Conservation (phyloP, 1,284 basidiomycete species). For the Ustilago crameri region DNA sequence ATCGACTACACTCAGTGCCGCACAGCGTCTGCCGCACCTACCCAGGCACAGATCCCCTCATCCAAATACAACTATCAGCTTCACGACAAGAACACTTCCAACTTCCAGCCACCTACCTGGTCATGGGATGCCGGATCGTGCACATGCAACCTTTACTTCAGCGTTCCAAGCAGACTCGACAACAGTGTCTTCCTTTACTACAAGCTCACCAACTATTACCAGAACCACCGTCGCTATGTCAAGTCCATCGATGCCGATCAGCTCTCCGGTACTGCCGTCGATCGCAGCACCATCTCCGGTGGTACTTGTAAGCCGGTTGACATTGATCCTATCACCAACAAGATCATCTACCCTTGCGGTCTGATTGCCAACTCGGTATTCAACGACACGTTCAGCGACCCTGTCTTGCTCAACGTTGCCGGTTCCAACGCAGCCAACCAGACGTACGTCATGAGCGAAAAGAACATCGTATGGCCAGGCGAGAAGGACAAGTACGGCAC, state of each 20-base stretch:
- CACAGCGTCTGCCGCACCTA: conserved; percentile 62
- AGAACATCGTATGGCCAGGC: conserved; percentile 91
- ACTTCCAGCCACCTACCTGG: conserved; percentile 65
- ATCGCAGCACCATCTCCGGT: conserved; percentile 69
- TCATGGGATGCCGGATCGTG: conserved; percentile 15
- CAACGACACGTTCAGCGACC: conserved; percentile 86
- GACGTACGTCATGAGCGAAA: conserved; percentile 80
- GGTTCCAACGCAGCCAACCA: conserved; percentile 69
- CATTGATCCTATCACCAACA: conserved; percentile 42
- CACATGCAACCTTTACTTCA: conserved; percentile 63
- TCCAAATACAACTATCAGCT: conserved; percentile 78
- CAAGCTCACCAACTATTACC: conserved; percentile 79
- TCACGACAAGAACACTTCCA: conserved; percentile 56
- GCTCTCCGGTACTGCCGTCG: conserved; percentile 79
- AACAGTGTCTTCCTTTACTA: conserved; percentile 92
- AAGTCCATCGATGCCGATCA: conserved; percentile 88
- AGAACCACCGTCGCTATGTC: conserved; percentile 98
- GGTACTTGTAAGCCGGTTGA: conserved; percentile 92
- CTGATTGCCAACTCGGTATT: conserved; percentile 98
- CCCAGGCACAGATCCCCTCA: conserved; percentile 73
- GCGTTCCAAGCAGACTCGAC: conserved; percentile 80
- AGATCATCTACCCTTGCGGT: conserved; percentile 84
- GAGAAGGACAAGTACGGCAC: conserved; percentile 85
- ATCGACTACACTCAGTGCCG: conserved; percentile 91
- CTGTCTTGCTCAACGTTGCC: conserved; percentile 74